A percentile compares a stretch with the other conserved stretches of the same genome.
Conservation (phyloP, 768 basidiomycete genomes). For the Suillus hirtellus region DNA sequence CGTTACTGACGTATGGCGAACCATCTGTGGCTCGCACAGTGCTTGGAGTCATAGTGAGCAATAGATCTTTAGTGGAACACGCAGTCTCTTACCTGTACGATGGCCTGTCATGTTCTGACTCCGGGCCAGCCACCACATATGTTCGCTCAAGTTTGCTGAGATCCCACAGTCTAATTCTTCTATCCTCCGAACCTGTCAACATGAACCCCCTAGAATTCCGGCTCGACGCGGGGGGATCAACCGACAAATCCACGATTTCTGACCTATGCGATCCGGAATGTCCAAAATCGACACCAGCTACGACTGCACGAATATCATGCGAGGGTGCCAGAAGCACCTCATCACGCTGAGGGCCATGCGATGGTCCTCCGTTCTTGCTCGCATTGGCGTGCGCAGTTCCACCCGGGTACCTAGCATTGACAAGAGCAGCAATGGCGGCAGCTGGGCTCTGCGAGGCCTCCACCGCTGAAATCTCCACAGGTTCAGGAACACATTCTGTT, state of each 20-base stretch:
- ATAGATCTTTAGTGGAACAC: no score
- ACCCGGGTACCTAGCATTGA: constrained; percentile 62
- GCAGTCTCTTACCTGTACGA: constrained; percentile 60
- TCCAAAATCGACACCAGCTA: constrained; percentile 77
- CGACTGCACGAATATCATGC: constrained; percentile 67
- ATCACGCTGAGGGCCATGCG: constrained; percentile 36
- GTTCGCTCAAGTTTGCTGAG: constrained; percentile 71
- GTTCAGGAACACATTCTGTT: constrained; percentile 53
- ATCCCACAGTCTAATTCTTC: constrained; percentile 88
- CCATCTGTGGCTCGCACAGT: constrained; percentile 38
- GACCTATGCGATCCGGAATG: constrained; percentile 54
- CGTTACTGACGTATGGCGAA: constrained; percentile 47
- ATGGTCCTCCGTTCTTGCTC: constrained; percentile 31
- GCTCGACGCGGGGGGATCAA: constrained; percentile 40
- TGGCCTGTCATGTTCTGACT: constrained; percentile 74
- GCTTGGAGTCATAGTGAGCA: constrained; percentile 22
- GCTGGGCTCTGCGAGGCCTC: constrained; percentile 68
- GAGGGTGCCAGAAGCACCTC: constrained; percentile 47
- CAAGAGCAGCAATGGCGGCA: constrained; percentile 75
- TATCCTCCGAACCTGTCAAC: constrained; percentile 89
- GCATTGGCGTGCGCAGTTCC: constrained; percentile 27
- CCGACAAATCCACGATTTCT: constrained; percentile 46
- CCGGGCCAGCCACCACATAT: constrained; percentile 75
- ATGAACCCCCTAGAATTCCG: constrained; percentile 65
- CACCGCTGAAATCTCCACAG: constrained; percentile 48